Evolutionary conservation across 495 filamentous ascomycete species (phyloP).

Genomic region (Sabuloglossum arenarium): DNA sequence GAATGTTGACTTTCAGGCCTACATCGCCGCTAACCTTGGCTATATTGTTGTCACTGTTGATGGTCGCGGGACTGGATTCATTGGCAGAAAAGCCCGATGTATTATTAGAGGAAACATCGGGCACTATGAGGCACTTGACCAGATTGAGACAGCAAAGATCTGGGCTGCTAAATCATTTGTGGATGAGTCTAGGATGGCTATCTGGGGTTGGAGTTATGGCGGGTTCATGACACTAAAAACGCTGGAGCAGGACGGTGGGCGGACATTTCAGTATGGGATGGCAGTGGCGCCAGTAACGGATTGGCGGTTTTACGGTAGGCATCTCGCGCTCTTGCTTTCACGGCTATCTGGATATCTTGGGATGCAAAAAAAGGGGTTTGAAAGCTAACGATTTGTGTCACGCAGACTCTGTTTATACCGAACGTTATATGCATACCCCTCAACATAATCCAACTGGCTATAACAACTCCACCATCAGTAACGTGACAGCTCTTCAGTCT

Average conservation of each 20-base stretch:
- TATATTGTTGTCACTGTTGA: constrained; percentile 94
- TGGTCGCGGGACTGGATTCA: constrained; percentile 78
- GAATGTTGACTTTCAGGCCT: constrained; percentile 73
- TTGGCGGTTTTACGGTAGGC: constrained; percentile 67
- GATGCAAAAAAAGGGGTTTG: not conserved
- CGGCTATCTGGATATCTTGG: not conserved
- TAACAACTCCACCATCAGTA: constrained; percentile 46
- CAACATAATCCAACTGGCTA: constrained; percentile 65
- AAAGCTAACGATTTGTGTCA: not conserved
- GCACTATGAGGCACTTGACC: constrained; percentile 66
- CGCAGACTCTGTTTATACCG: constrained; percentile 79
- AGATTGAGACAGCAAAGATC: constrained; percentile 75
- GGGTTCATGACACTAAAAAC: constrained; percentile 97
- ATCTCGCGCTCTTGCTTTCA: not conserved
- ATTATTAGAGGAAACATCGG: constrained; percentile 70
- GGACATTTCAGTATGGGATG: constrained; percentile 91
- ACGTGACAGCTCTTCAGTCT: constrained; percentile 42
- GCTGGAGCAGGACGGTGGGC: constrained; percentile 70
- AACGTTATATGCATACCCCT: constrained; percentile 88
- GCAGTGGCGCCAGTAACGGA: constrained; percentile 94
- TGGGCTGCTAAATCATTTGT: constrained; percentile 72
- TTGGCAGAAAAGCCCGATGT: constrained; percentile 65
- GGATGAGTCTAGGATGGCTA: constrained; percentile 60
- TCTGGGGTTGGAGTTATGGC: constrained; percentile 98
- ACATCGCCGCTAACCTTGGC: constrained; percentile 66